Evolutionary conservation across 495 filamentous ascomycete genomes (phyloP).

Genomic region (Daldinia decipiens): DNA sequence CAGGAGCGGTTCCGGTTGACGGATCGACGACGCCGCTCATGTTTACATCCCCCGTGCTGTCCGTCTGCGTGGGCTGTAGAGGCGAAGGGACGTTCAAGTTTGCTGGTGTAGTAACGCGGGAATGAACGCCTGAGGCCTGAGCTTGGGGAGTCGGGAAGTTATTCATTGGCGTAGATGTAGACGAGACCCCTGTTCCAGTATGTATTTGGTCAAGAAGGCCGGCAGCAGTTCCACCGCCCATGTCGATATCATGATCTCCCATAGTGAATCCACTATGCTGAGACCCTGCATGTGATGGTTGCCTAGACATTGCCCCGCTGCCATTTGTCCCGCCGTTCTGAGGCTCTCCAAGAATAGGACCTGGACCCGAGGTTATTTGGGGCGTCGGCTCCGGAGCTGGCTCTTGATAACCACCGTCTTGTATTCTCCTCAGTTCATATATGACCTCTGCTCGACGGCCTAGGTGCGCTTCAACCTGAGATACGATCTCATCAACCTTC

Average conservation of each 20-base stretch:
- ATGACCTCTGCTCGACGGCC: constrained; percentile 67
- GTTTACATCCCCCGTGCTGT: constrained; percentile 44
- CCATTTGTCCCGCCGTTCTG: constrained; percentile 28
- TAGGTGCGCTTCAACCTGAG: constrained; percentile 65
- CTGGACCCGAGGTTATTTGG: constrained; percentile 28
- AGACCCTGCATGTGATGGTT: constrained; percentile 59
- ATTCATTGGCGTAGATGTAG: constrained; percentile 60
- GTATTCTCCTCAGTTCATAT: constrained; percentile 71
- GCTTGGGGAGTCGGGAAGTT: constrained; percentile 59
- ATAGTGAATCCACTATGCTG: constrained; percentile 63
- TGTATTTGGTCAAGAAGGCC: constrained; percentile 73
- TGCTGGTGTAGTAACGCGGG: constrained; percentile 60
- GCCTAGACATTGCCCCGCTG: constrained; percentile 53
- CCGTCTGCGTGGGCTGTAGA: constrained; percentile 33
- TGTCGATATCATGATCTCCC: constrained; percentile 70
- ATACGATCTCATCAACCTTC: constrained; percentile 69
- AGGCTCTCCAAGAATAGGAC: constrained; percentile 37
- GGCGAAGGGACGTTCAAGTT: constrained; percentile 53
- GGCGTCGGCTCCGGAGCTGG: constrained; percentile 56
- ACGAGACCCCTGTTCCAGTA: constrained; percentile 63
- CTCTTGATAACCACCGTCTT: constrained; percentile 75
- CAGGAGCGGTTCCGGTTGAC: constrained; percentile 45
- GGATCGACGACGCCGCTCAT: constrained; percentile 51
- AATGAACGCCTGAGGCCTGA: constrained; percentile 54
- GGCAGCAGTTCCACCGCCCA: constrained; percentile 70